Percentiles rank a stretch among this genome's conserved stretches.
Conservation (phyloP, 2,329 filamentous ascomycete genomes). For the Rhynchosporium agropyri region DNA sequence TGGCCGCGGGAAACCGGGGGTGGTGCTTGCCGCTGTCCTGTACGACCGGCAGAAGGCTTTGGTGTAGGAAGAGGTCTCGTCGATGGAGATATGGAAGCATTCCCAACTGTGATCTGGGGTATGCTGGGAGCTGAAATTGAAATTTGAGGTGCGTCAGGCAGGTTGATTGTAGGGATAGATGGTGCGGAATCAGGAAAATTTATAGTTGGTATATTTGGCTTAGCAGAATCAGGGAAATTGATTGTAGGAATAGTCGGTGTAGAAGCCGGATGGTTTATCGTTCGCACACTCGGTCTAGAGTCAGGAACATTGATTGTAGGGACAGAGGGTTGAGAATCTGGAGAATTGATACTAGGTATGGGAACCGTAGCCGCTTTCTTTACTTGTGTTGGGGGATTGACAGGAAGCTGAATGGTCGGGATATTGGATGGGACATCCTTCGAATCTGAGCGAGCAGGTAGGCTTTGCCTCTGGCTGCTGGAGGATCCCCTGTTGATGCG, state of each 20-base stretch:
- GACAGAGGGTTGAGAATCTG: constrained; percentile 43
- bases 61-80: constrained; percentile 47
- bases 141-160: constrained; percentile 47
- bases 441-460: constrained; percentile 36
- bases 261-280: no score
- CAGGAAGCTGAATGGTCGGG: constrained; percentile 46
- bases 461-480: constrained; percentile 35
- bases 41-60: constrained; percentile 34
- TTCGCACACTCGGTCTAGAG: no score
- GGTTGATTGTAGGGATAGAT: constrained; percentile 40
- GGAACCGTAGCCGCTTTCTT: constrained; percentile 44
- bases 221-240: constrained; percentile 23
- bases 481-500: constrained; percentile 35
- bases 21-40: constrained; percentile 42
- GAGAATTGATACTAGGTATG: constrained; percentile 56
- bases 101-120: constrained; percentile 40
- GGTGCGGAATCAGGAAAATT: constrained; percentile 29
- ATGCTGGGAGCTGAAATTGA: constrained; percentile 40
- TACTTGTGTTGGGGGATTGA: constrained; percentile 51
- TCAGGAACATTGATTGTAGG: constrained; percentile 21
- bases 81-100: constrained; percentile 28
- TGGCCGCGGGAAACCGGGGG: constrained; percentile 45
- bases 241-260: no score
- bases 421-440: constrained; percentile 39
- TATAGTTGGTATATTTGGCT: constrained; percentile 29